A percentile compares a stretch with the other conserved stretches of the same genome.
Conservation (phyloP, 176 grass and related monocot genomes). For the Chloris gayana region DNA sequence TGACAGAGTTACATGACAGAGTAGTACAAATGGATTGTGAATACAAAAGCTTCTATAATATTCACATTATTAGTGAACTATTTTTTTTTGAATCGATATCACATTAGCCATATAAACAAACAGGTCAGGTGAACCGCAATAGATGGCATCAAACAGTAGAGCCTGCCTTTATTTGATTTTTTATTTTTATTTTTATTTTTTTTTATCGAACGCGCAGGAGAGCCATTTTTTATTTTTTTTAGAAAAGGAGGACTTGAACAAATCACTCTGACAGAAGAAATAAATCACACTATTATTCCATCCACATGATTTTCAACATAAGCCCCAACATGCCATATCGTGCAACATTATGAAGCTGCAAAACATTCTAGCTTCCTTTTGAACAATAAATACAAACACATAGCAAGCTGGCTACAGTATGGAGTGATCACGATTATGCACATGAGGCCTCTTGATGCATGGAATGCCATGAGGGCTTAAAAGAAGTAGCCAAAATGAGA, state of each 20-base stretch:
- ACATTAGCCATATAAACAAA: not conserved
- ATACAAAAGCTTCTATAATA: slow-evolving; percentile 20
- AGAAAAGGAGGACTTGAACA: not conserved
- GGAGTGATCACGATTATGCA: not conserved
- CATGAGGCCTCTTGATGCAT: not conserved
- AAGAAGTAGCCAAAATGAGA: not conserved
- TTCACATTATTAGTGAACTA: not conserved
- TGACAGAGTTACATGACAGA: not conserved
- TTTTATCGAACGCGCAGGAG: no score
- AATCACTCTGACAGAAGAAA: not conserved
- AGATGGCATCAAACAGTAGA: not conserved
- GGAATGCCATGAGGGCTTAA: not conserved
- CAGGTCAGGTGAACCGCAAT: not conserved
- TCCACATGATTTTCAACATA: not conserved
- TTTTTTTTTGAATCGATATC: not conserved
- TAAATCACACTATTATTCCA: not conserved
- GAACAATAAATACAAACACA: slow-evolving; percentile 2
- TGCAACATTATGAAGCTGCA: not conserved
- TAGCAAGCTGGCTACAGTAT: not conserved
- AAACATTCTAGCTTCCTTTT: not conserved
- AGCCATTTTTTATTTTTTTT: not conserved
- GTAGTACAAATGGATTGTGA: not conserved
- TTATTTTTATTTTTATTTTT: not conserved
- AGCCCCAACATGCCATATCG: not conserved
- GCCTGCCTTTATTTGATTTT: slow-evolving; percentile 6